Evolutionary conservation across 2,329 filamentous ascomycete genomes (phyloP), one percentile per base, ranked within the genome.

Genomic region (Cercospora sojina): DNA sequence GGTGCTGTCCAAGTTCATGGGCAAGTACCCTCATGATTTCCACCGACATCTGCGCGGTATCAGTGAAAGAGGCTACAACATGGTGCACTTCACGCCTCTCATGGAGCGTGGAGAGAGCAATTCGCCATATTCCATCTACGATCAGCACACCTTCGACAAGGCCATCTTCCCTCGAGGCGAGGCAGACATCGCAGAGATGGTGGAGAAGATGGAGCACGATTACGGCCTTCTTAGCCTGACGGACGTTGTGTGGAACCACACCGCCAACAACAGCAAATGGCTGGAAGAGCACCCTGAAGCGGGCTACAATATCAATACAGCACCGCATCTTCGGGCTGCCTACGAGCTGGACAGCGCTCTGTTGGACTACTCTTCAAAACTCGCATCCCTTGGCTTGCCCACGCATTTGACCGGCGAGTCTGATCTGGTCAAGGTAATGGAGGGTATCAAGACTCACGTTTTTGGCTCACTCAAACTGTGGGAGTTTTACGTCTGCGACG

Each of bases 231-330:
- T 99, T 64, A 92, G 91, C 68, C 80, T 99, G 81, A 97, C 94
- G 0, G 95, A 99, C 77, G 94, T 99, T 68, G 96, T 99, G 53
- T 93, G 95, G 83, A 99, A 99, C 76, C 95, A 99, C 81, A 99
- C 95, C 3, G 94, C 95, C 6, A 87, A 97, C 82, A 98, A 98
- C 80, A 96, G 91, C 79, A 87, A 90, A 74, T 99, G 95, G 95
- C 85, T 99, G 10, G 85, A 96, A 76, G 90, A 96, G 67, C 94
- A 99, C 75, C 95, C 96, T 0, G 95, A 99, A 73, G 91, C 93
- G 53, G 95, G 95, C 16, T 99, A 99, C 84, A 99, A 96, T 77
- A 83, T 97, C 70, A 88, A 89, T 47, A 98, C 94, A 0, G 93
- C 95, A 0, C 95, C 95, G 9, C 88, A 87, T 83, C 78, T 90